Evolutionary conservation across 768 basidiomycete species (phyloP), one percentile per base, ranked within the genome.

Genomic region (Termitomyces sp.): DNA sequence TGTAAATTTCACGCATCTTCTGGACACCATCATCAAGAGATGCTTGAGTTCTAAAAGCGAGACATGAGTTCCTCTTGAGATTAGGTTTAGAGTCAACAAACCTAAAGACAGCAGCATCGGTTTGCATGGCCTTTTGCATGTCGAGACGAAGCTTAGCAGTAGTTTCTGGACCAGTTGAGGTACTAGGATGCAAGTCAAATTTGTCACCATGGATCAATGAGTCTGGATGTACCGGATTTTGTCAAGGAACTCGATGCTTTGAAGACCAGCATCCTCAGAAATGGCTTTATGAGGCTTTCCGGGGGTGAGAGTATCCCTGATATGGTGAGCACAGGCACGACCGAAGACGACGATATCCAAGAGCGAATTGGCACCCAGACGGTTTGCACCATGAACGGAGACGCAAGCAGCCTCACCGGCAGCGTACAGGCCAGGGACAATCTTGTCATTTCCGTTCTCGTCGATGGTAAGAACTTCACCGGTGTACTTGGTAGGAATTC

Each of bases 41-140:
- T 60, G 83, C 70, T 68, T 97, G 94, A 27, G 93, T 96, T 63
- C 94, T 90, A 61, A 53, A 59, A 39, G 18, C 31, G 16, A 50
- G 29, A 29, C 31, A 63, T 38, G 54, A 43, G 32, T 20, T 18
- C 45, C 45, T 10, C 48, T n/a, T 43, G 29, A 2, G 15, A 49
- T 53, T 52, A 45, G 33, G 3, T 47, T 13, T 15, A 31, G 27
- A 2, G 36, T 7, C 5, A 31, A 48, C 44, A 29, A 46, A 86
- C 85, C 93, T 81, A 85, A 99, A 99, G 58, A 99, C 96, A 61
- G 96, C 96, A 40, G 96, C 96, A 71, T 99, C 96, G 47, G 88
- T 72, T 72, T 98, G 94, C 95, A 98, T 98, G 36, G 94, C 92
- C 79, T 98, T 98, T 73, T 99, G 97, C 94, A 99, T 94, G 67